Evolutionary conservation across 306 rosid species (phyloP).

Genomic region (Cyamopsis tetragonoloba): DNA sequence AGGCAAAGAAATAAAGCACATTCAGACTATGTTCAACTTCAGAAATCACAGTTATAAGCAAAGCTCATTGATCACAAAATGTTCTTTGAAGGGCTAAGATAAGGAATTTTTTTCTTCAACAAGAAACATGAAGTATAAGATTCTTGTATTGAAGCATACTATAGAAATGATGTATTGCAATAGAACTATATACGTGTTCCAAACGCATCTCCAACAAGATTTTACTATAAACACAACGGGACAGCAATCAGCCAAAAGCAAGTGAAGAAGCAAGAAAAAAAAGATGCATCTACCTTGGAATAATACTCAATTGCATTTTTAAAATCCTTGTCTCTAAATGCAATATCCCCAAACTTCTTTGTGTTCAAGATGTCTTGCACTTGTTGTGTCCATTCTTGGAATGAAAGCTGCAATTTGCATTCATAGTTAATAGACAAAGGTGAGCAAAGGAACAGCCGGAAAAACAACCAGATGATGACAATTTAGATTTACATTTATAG

Average conservation of each 20-base stretch:
- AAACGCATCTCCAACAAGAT: neutral
- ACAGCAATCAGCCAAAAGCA: neutral
- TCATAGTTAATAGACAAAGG: neutral
- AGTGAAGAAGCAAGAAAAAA: neutral
- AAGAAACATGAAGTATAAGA: neutral
- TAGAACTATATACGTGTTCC: neutral
- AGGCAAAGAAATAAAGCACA: neutral
- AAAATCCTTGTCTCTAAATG: conserved; percentile 94
- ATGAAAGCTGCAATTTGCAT: conserved; percentile 70
- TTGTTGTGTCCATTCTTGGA: conserved; percentile 98
- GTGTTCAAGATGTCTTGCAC: conserved; percentile 95
- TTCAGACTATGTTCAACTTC: conserved; percentile 5
- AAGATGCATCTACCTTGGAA: conserved; percentile 60
- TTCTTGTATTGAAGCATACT: neutral
- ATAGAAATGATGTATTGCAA: neutral
- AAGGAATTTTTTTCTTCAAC: neutral
- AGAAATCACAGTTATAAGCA: neutral
- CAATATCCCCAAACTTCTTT: conserved; percentile 88
- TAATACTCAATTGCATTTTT: conserved; percentile 89
- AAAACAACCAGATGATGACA: neutral
- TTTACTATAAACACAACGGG: neutral
- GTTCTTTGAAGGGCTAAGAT: neutral
- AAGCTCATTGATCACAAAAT: neutral
- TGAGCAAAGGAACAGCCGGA: neutral
- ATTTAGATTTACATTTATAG: neutral